A percentile compares a stretch with the other conserved stretches of the same genome.
phyloP scores from a whole-genome alignment of 1,284 basidiomycete species.

The Trametes sp. region DNA sequence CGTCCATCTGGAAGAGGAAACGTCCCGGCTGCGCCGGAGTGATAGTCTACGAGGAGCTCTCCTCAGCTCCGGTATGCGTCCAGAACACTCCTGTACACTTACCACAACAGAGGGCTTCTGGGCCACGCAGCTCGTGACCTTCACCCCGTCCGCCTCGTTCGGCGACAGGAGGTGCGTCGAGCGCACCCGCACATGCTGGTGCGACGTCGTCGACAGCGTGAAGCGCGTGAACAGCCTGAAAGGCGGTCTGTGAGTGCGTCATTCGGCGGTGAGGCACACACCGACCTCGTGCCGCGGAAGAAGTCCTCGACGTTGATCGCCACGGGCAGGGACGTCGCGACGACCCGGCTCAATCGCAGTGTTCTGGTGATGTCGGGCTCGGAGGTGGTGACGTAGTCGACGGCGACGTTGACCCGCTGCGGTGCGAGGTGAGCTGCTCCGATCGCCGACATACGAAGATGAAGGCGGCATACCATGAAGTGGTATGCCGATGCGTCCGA shows the following conservation, averaged over 20 bases:
- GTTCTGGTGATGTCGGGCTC: conserved; percentile 62
- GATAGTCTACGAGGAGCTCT: conserved; percentile 58
- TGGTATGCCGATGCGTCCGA: conserved; percentile 63
- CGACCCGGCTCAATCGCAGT: conserved; percentile 57
- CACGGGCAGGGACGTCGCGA: conserved; percentile 75
- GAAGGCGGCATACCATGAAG: conserved; percentile 62
- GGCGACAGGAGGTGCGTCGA: conserved; percentile 59
- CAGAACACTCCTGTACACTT: conserved; percentile 9
- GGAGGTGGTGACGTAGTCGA: conserved; percentile 66
- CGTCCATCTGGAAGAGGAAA: conserved; percentile 77
- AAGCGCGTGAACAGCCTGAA: conserved; percentile 81
- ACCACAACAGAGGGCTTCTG: conserved; percentile 45
- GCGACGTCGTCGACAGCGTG: conserved; percentile 75
- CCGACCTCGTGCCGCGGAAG: conserved; percentile 66
- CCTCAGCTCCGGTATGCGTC: conserved; percentile 1
- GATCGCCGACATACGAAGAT: not conserved
- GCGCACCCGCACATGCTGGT: conserved; percentile 74
- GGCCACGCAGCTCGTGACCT: conserved; percentile 55
- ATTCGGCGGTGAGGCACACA: not conserved
- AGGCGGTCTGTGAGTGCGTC: conserved; percentile 13
- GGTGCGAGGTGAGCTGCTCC: not conserved
- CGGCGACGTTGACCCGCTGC: conserved; percentile 68
- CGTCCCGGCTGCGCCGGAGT: conserved; percentile 73
- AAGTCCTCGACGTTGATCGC: conserved; percentile 88
- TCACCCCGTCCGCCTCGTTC: conserved; percentile 54